Conservation (phyloP, 257 asterid genomes). For the Solanum rostratum region DNA sequence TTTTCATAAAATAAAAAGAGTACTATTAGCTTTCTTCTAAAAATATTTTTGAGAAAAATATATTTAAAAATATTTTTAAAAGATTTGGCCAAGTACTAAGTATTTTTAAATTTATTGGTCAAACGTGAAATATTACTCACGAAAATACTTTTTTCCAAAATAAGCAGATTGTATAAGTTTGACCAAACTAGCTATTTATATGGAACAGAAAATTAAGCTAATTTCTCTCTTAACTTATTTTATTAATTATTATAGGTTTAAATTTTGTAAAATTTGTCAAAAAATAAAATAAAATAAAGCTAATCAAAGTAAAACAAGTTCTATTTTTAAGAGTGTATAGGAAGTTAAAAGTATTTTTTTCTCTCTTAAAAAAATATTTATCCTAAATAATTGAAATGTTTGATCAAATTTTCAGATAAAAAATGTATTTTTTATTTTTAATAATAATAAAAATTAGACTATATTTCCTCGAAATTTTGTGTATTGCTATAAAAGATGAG, state of each 20-base stretch:
- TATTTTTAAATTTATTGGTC: not conserved
- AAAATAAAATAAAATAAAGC: not conserved
- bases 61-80: not conserved
- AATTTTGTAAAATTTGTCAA: not conserved
- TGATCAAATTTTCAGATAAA: not conserved
- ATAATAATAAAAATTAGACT: not conserved
- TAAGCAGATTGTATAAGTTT: not conserved
- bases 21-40: not conserved
- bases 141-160: not conserved
- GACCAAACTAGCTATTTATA: not conserved
- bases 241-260: not conserved
- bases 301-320: not conserved
- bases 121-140: not conserved
- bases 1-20: not conserved
- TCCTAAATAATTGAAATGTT: not conserved
- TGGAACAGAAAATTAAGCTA: not conserved
- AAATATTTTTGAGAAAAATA: not conserved
- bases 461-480: not conserved
- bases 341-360: not conserved
- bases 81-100: not conserved
- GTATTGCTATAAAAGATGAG: not conserved
- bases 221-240: not conserved
- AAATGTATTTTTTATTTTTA: not conserved
- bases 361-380: not conserved
- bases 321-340: not conserved